These are phyloP conservation scores for Samsoniella hepiali DNA, from an alignment of 2,329 filamentous ascomycete genomes.

Conservation along the genomic window DNA sequence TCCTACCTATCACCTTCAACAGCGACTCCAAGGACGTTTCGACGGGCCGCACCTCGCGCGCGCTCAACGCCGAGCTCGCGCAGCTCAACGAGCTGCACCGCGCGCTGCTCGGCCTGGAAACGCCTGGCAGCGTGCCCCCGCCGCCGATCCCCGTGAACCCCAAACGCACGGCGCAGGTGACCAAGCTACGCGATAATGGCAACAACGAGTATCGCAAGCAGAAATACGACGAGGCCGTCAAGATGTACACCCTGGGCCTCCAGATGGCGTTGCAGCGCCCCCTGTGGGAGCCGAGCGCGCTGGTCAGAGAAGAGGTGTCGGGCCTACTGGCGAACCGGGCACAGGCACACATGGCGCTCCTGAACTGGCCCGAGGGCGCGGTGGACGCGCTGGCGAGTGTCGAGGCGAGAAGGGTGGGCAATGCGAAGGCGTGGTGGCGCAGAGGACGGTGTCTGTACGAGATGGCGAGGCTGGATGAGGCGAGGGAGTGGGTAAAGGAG, in stretches of 20 bases:
- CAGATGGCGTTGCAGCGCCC: constrained; percentile 84
- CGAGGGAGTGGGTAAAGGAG: constrained; percentile 70
- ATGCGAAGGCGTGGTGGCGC: constrained; percentile 94
- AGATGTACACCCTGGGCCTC: constrained; percentile 79
- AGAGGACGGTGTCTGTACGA: constrained; percentile 80
- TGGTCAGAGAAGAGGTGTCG: constrained; percentile 81
- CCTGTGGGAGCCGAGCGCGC: constrained; percentile 78
- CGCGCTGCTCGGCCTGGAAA: constrained; percentile 43
- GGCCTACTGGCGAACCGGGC: constrained; percentile 81
- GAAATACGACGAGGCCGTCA: constrained; percentile 70
- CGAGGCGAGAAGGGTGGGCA: constrained; percentile 80
- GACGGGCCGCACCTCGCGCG: constrained; percentile 42
- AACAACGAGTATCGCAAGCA: constrained; percentile 80
- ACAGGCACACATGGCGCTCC: constrained; percentile 81
- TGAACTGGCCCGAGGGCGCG: constrained; percentile 80
- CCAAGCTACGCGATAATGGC: constrained; percentile 85
- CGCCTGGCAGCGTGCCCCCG: constrained; percentile 67
- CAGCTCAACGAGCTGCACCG: constrained; percentile 19
- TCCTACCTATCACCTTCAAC: constrained; percentile 79
- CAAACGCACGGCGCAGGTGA: constrained; percentile 82
- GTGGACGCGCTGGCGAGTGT: constrained; percentile 85
- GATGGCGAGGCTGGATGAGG: constrained; percentile 86
- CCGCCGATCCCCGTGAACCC: constrained; percentile 89
- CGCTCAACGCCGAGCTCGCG: constrained; percentile 61
- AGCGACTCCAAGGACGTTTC: constrained; percentile 73